Percentiles rank a stretch among this genome's conserved stretches.
Evolutionary conservation across 225 moss, liverwort and hornwort species (phyloP).

Genomic region (Sphagnum contortum): DNA sequence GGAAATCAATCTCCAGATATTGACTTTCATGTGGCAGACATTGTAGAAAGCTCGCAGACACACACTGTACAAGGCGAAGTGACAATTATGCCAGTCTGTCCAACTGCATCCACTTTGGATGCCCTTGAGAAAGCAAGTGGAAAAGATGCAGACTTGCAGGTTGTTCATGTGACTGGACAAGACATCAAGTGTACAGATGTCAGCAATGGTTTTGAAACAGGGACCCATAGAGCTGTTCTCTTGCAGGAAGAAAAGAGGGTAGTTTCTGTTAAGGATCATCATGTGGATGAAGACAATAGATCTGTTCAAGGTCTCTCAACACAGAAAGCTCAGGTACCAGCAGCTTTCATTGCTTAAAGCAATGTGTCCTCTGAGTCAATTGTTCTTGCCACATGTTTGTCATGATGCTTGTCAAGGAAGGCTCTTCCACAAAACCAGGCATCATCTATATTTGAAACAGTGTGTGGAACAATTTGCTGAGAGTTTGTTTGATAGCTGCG

Average conservation of each 20-base stretch:
- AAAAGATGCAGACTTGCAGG: slow-evolving; percentile 6
- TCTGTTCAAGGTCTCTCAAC: slow-evolving; percentile 30
- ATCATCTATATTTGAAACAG: not conserved
- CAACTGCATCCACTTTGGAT: slow-evolving; percentile 8
- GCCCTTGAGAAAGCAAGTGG: slow-evolving; percentile 8
- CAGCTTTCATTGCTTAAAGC: not conserved
- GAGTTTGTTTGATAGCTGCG: no score
- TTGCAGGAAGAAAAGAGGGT: slow-evolving; percentile 16
- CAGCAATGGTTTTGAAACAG: slow-evolving; percentile 13
- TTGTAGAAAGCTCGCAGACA: slow-evolving; percentile 2
- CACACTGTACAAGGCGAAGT: slow-evolving; percentile 12
- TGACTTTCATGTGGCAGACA: not conserved
- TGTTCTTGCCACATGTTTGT: not conserved
- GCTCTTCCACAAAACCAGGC: not conserved
- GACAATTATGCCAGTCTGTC: slow-evolving; percentile 3
- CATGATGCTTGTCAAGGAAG: not conserved
- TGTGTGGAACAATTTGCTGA: not conserved
- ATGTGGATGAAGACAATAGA: slow-evolving; percentile 24
- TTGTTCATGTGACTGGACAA: not conserved
- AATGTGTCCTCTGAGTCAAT: not conserved
- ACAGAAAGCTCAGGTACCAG: slow-evolving; percentile 25
- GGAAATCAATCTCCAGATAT: slow-evolving; percentile 11
- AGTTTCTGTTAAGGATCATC: slow-evolving; percentile 24
- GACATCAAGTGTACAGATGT: slow-evolving; percentile 6
- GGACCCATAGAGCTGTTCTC: slow-evolving; percentile 12